These are phyloP conservation scores for Volvox africanus DNA, from an alignment of 139 green algal genomes.

Conservation along the genomic window DNA sequence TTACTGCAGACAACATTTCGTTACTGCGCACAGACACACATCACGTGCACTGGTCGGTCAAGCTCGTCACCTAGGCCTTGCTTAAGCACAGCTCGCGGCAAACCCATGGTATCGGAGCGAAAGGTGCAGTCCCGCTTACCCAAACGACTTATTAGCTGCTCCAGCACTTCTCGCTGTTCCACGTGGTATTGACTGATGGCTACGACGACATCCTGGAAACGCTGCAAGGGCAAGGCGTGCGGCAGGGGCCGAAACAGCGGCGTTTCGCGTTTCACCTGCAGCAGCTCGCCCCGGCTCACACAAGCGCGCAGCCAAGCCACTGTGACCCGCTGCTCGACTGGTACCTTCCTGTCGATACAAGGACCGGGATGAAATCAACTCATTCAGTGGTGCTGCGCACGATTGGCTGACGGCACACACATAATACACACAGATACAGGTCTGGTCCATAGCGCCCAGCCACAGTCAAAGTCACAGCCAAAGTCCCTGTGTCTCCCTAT, in stretches of 20 bases:
- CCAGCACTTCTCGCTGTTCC: constrained; percentile 24
- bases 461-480: too few species aligned
- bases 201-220: background rate
- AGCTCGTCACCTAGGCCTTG: too few species aligned
- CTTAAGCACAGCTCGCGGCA: too few species aligned
- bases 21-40: too few species aligned
- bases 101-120: too few species aligned
- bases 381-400: too few species aligned
- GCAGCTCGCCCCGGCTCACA: background rate
- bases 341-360: background rate
- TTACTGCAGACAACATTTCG: too few species aligned
- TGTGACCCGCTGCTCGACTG: constrained; percentile 27
- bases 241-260: constrained; percentile 29
- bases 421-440: too few species aligned
- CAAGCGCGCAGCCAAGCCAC: constrained; percentile 19
- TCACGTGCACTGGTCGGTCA: too few species aligned
- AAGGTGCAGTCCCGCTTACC: background rate
- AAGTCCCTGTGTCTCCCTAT: too few species aligned
- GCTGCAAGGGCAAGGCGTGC: background rate
- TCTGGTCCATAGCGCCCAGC: too few species aligned
- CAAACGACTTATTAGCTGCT: constrained; percentile 19
- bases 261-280: constrained; percentile 11
- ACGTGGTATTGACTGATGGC: constrained; percentile 28
- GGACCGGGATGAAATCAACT: background rate
- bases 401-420: too few species aligned